Evolutionary conservation across 257 asterid genomes (phyloP).

Genomic region (Sherardia arvensis): DNA sequence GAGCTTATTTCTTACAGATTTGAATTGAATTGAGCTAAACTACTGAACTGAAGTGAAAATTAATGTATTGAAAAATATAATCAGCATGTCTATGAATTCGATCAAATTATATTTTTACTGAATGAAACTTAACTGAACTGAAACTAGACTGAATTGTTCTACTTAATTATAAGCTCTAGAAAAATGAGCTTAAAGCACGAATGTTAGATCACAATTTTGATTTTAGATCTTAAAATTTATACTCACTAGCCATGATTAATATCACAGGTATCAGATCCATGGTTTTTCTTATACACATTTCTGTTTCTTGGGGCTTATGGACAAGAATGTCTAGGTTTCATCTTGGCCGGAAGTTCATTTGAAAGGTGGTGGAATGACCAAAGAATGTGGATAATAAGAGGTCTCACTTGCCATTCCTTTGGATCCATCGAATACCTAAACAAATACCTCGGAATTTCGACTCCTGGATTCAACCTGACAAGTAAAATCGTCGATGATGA

Average conservation of each 20-base stretch:
- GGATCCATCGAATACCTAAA: conserved; percentile 41
- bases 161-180: no score
- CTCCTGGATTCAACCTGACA: conserved; percentile 54
- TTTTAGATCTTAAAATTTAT: no score
- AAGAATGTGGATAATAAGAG: conserved; percentile 67
- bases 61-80: no score
- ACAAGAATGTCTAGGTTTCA: conserved; percentile 57
- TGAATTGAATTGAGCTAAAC: no score
- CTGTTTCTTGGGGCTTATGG: conserved; percentile 53
- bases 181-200: no score
- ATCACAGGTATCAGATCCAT: conserved; percentile 46
- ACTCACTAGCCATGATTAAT: background rate
- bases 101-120: no score
- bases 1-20: no score
- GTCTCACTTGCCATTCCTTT: conserved; percentile 39
- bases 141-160: no score
- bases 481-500: conserved; percentile 53
- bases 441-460: conserved; percentile 40
- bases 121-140: no score
- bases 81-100: no score
- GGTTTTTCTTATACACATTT: conserved; percentile 44
- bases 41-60: no score
- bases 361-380: conserved; percentile 82
- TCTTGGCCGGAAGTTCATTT: conserved; percentile 32
- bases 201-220: no score